A percentile compares a stretch with the other conserved stretches of the same genome.
Conservation (phyloP, 352 stramenopile species). For the Phytophthora agathidicida region DNA sequence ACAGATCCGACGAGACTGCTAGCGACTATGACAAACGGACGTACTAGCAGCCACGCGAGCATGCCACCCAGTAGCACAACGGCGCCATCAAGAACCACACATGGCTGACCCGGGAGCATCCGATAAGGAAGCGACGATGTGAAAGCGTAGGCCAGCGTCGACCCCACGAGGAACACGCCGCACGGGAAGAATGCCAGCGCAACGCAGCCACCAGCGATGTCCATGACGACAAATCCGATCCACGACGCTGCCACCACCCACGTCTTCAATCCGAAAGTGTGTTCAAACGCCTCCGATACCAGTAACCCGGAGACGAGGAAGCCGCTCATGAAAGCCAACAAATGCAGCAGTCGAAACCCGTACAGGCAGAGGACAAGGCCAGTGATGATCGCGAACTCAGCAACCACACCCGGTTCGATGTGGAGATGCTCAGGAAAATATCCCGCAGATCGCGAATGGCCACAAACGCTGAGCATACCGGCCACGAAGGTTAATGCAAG, state of each 20-base stretch:
- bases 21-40: conserved; percentile 54
- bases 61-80: conserved; percentile 47
- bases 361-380: conserved; percentile 54
- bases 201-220: conserved; percentile 42
- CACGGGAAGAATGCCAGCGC: conserved; percentile 55
- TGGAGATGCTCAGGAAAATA: conserved; percentile 43
- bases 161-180: conserved; percentile 56
- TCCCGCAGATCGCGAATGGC: conserved; percentile 4
- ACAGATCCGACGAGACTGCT: conserved; percentile 70
- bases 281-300: conserved; percentile 44
- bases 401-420: conserved; percentile 46
- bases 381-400: conserved; percentile 53
- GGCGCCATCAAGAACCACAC: conserved; percentile 39
- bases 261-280: conserved; percentile 41
- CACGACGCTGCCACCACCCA: conserved; percentile 57
- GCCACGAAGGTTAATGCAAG: not conserved
- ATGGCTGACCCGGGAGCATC: conserved; percentile 36
- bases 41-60: conserved; percentile 64
- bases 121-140: conserved; percentile 51
- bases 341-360: conserved; percentile 57
- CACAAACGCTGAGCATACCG: not conserved
- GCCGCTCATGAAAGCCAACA: conserved; percentile 53
- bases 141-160: conserved; percentile 42
- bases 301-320: conserved; percentile 63
- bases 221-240: conserved; percentile 53